Evolutionary conservation across 345 rosid genomes (phyloP), one percentile per base, ranked within the genome.

Genomic region (Hirschfeldia incana): DNA sequence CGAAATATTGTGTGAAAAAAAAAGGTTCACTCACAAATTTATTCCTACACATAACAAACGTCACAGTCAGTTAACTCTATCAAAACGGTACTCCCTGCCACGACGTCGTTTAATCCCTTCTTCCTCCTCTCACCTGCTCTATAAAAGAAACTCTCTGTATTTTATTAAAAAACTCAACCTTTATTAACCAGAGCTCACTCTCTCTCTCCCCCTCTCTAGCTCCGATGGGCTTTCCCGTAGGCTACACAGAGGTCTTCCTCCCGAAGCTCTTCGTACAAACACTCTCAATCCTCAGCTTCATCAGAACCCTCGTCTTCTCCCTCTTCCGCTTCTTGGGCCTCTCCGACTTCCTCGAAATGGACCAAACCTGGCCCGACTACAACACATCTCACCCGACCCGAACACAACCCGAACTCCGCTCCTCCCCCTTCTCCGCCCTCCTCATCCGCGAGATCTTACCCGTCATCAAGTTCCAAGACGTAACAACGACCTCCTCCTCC

Each of bases 381-480:
- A 82, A 78, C 36, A 82, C 85, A 1, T 60, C 83, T 0, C 59
- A 78, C 42, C 84, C 86, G 42, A 73, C 81, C 75, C 83, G 78
- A 51, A 63, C 74, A 67, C 79, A 72, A 65, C 78, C 83, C 34
- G 78, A 82, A 15, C 30, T 28, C 72, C 83, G 73, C 21, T 87
- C 97, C 21, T 87, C 97, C 5, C 86, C 95, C 3, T 82, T 86
- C 53, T 85, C 97, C 28, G 95, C 97, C 8, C 76, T 86, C 63
- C 78, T 92, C 75, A 87, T 94, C 87, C 92, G 95, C 8, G 98
- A 92, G 78, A 84, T 89, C 82, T 82, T 94, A 10, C 97, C 97
- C 4, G 89, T 92, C 5, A 75, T 86, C 13, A 89, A 84, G 84
- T 90, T 85, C 82, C 83, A 87, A 76, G 89, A 87, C 6, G 69